Base-by-base conservation (phyloP, 495 filamentous ascomycete species). In the Baudoinia panamericana region DNA sequence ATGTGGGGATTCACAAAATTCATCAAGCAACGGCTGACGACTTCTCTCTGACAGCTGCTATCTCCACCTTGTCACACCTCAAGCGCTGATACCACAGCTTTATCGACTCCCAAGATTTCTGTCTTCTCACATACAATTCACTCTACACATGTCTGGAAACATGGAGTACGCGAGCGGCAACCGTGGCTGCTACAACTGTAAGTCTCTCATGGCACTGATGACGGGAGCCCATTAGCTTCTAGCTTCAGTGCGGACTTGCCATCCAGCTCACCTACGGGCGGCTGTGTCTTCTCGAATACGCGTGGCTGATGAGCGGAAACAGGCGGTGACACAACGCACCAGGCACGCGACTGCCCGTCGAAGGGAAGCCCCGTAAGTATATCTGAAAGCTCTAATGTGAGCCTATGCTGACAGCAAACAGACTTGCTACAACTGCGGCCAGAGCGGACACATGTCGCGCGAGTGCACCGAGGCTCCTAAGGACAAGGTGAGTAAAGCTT, bases 291-390 rank as follows among this genome's bases (percentile, higher is more conserved):
- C 7, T 7, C 22, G 32, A 23, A 16, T 2, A 37, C 31, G 12
- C 9, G 30, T 17, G 28, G n/a, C 39, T 34, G 5, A 40, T 12
- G 18, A 13, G 11, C 23, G 11, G 13, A 17, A 21, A 26, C 28
- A 87, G 82, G 82, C 60, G 82, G 82, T 58, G 80, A 83, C 60
- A 62, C 70, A 43, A 71, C 76, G 47, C 82, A 87, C 60, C 80
- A 82, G 66, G 83, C 86, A 52, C 84, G 86, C 55, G 88, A 95
- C 54, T 96, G 88, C 72, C 87, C 88, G 50, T 86, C 80, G 71
- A 83, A 86, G 66, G 85, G 84, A 45, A 84, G 78, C 41, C 82
- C 86, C 17, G 46, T 49, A 39, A 25, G 40, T 31, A 8, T 36
- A n/a, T 19, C 24, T 32, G 37, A 15, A 20, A 22, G 17, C 29